Evolutionary conservation across 352 stramenopile genomes (phyloP), one percentile per base, ranked within the genome.

Genomic region (Peronospora farinosa): DNA sequence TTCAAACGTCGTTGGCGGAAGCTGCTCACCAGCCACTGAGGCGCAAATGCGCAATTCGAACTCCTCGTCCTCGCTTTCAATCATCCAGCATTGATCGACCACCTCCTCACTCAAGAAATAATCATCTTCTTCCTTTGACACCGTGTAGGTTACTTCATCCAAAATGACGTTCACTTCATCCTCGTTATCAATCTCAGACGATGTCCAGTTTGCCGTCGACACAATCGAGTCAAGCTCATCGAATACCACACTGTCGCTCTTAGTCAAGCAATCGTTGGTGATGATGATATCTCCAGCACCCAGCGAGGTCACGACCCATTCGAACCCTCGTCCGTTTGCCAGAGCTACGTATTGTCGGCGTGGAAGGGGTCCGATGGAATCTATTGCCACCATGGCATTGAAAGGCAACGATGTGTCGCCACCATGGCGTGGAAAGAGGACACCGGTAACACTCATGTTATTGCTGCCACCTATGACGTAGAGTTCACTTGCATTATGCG

Each of bases 311-410:
- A 35, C 36, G 13, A 31, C 42, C 63, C 63, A 72, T 32, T 67
- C 43, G 40, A 57, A 72, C 13, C 58, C 58, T 36, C 40, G 60
- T 28, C 51, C 58, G n/a, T 64, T 49, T 21, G 32, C 35, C 28
- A 65, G 15, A 3, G 30, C 58, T 7, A 72, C 30, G 48, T 46
- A 50, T 32, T 68, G 37, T 39, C 49, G 51, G 5, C 21, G 59
- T 23, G 47, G 21, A n/a, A 60, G 11, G n/a, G n/a, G 7, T 11
- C 30, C 11, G 8, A 36, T 48, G 11, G 51, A 57, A 38, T 57
- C 9, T 5, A 69, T 49, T 1, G 36, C 10, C 12, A 66, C 13
- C 13, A 59, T 31, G 5, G 47, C 51, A 25, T 69, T 49, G 33
- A 63, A 66, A n/a, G 43, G 35, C 21, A 54, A 21, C 40, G 9